Base-by-base conservation (phyloP, 2,329 filamentous ascomycete species). In the Paracorniculantispora psalliotae region DNA sequence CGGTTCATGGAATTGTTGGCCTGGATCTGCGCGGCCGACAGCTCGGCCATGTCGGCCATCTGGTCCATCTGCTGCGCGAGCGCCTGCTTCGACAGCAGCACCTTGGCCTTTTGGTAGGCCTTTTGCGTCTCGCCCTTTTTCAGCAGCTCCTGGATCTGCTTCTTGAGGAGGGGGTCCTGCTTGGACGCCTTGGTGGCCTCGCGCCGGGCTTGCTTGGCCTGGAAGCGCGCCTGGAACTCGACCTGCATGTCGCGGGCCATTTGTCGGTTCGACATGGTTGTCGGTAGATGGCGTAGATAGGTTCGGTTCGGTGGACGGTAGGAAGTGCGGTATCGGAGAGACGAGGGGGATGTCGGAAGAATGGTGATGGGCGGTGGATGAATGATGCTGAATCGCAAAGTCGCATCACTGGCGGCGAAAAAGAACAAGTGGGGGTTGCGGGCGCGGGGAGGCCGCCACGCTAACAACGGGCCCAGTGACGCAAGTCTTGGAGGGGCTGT, bases 1-100 rank as follows among this genome's bases (percentile, higher is more conserved):
- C 82, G 80, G 73, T 85, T 85, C 82, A 85, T 85, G 59, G 81
- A 75, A 64, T 85, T 85, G 73, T 85, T 85, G 68, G 82, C 82
- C 73, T 85, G 81, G 71, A 86, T 85, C 75, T 85, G 82, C 3
- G 81, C 79, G 49, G 80, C 79, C 28, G 77, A 81, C 28, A 85
- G 75, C 71, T 85, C 83, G 26, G 82, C 82, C 81, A 85, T 84
- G 72, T 86, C 82, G 71, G 83, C 83, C 69, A 84, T 82, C 71
- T 83, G 81, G 71, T 85, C 83, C 81, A 85, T 84, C 73, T 85
- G 82, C 67, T 81, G 77, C 12, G 83, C 83, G 59, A 85, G 79
- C 2, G 82, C 82, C 73, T 85, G 81, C 71, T 84, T 85, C 47
- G 79, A 81, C 25, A 86, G 77, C 47, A 85, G 77, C 74, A 85